Percentiles rank a stretch among this genome's conserved stretches.
Evolutionary conservation across 179 eudicot genomes (phyloP).

Genomic region (Kewa caespitosa): DNA sequence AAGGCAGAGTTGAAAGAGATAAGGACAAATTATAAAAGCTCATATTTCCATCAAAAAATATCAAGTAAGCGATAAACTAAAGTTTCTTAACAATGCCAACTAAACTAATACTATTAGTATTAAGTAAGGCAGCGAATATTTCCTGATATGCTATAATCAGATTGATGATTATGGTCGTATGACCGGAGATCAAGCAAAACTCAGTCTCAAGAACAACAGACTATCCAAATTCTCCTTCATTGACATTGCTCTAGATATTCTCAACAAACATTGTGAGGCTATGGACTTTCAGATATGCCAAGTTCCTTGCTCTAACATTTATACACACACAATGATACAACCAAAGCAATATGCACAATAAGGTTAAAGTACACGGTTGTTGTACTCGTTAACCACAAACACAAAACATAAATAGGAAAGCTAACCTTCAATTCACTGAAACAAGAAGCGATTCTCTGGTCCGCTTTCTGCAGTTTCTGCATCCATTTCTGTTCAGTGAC

Average conservation of each 20-base stretch:
- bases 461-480: constrained; percentile 68
- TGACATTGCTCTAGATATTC: background rate
- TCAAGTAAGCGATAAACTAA: background rate
- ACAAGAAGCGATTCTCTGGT: constrained; percentile 60
- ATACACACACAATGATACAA: background rate
- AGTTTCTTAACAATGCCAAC: background rate
- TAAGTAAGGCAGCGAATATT: no score
- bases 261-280: background rate
- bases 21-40: no score
- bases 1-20: no score
- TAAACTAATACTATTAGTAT: no score
- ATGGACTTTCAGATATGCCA: background rate
- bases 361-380: background rate
- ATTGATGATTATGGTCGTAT: no score
- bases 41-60: no score
- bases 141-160: no score
- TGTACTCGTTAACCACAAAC: background rate
- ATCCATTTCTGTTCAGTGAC: constrained; percentile 59
- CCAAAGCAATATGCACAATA: background rate
- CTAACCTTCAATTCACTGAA: constrained; percentile 77
- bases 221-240: constrained; percentile 1
- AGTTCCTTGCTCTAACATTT: background rate
- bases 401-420: constrained; percentile 11
- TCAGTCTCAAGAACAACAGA: background rate
- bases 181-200: no score